Conservation (phyloP, 140 eudicot species). For the Oenanthe javanica region DNA sequence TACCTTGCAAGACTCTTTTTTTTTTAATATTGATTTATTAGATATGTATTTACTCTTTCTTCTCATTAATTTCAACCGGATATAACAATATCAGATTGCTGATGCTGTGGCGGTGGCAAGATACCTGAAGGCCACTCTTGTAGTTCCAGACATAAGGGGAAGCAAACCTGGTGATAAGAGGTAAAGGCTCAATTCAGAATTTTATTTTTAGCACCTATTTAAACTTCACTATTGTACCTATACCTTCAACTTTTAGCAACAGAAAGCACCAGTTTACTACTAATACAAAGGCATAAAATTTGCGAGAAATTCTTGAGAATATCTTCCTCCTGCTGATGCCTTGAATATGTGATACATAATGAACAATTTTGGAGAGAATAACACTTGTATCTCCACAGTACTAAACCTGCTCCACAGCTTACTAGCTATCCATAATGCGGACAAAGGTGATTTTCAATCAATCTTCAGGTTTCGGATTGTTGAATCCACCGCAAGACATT, state of each 20-base stretch:
- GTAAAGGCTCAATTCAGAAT: conserved; percentile 31
- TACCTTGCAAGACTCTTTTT: neutral
- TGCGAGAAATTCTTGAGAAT: too few relatives aligned
- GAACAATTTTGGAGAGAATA: too few relatives aligned
- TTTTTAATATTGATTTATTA: neutral
- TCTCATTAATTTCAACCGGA: neutral
- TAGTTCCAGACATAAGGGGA: conserved; percentile 93
- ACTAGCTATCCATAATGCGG: too few relatives aligned
- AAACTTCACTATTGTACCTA: neutral
- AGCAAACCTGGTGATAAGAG: conserved; percentile 77
- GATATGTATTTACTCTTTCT: neutral
- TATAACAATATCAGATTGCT: conserved; percentile 45
- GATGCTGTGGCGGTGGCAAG: conserved; percentile 93
- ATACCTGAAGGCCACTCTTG: conserved; percentile 79
- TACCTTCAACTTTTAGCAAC: neutral
- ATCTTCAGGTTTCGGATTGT: neutral
- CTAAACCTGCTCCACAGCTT: too few relatives aligned
- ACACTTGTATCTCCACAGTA: too few relatives aligned
- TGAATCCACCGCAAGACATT: neutral
- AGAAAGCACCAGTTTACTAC: neutral
- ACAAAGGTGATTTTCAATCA: neutral
- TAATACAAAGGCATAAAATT: neutral
- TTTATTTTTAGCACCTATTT: neutral
- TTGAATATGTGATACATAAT: neutral
- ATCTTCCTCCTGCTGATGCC: neutral